Evolutionary conservation across 83 land plant species (phyloP).

Genomic region (Thuja plicata): DNA sequence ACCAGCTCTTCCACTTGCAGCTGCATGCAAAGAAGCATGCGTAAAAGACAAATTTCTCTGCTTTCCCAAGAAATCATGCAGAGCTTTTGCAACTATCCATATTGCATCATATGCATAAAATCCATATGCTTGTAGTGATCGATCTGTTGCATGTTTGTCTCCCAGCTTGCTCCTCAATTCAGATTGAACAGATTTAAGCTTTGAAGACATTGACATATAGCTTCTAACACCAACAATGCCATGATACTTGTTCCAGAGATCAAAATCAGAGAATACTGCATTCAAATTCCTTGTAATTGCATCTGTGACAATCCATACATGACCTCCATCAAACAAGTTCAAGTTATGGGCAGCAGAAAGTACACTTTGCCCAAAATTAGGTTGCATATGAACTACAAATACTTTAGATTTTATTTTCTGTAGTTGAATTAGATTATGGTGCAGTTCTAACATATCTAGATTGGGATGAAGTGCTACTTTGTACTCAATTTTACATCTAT

Average conservation of each 20-base stretch:
- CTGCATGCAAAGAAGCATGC: slow-evolving; percentile 37
- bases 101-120: slow-evolving; percentile 82
- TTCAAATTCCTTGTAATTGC: slow-evolving; percentile 36
- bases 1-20: slow-evolving; percentile 38
- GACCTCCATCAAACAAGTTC: slow-evolving; percentile 56
- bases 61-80: slow-evolving; percentile 35
- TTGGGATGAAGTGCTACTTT: slow-evolving; percentile 45
- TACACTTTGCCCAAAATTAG: slow-evolving; percentile 30
- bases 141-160: slow-evolving; percentile 10
- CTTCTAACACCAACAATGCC: slow-evolving; percentile 66
- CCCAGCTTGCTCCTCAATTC: slow-evolving; percentile 38
- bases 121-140: slow-evolving; percentile 52
- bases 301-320: slow-evolving; percentile 72
- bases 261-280: slow-evolving; percentile 19
- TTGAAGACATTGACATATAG: slow-evolving; percentile 58
- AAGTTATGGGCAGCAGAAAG: slow-evolving; percentile 58
- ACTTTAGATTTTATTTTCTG: slow-evolving; percentile 56
- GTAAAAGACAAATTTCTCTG: slow-evolving; percentile 55
- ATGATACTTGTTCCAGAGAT: slow-evolving; percentile 28
- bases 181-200: slow-evolving; percentile 31
- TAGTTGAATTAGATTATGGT: slow-evolving; percentile 36
- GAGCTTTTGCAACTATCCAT: slow-evolving; percentile 68
- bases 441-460: slow-evolving; percentile 32
- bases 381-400: slow-evolving; percentile 53
- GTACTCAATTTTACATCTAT: slow-evolving; percentile 33